Percentiles rank a stretch among this genome's conserved stretches.
Evolutionary conservation across 345 rosid species (phyloP).

Genomic region (Reutealis trisperma): DNA sequence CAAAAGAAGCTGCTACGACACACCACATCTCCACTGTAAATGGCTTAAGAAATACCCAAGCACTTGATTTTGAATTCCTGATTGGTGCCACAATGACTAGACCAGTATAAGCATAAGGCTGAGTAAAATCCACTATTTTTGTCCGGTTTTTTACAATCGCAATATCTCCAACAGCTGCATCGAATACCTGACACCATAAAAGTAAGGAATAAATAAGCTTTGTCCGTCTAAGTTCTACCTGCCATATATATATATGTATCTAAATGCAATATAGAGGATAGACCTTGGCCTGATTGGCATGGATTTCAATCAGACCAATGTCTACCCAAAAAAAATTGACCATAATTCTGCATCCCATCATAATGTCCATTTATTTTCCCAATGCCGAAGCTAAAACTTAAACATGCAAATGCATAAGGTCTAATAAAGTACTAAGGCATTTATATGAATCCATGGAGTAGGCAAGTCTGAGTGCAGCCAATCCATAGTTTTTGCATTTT

Average conservation of each 20-base stretch:
- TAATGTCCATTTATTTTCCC: neutral
- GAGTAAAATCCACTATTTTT: conserved; percentile 84
- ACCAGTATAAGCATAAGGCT: conserved; percentile 54
- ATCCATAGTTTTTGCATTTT: neutral
- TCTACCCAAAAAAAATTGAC: neutral
- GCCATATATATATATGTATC: conserved; percentile 1
- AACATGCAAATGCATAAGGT: neutral
- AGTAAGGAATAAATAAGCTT: conserved; percentile 3
- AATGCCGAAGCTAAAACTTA: neutral
- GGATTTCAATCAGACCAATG: conserved; percentile 9
- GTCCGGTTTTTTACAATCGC: conserved; percentile 74
- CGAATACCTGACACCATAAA: conserved; percentile 53
- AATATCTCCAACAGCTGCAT: conserved; percentile 86
- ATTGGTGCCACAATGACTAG: conserved; percentile 35
- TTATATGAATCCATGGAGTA: neutral
- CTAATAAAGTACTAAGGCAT: neutral
- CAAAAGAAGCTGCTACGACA: conserved; percentile 32
- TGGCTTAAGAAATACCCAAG: conserved; percentile 39
- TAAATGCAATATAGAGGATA: neutral
- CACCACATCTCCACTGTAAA: conserved; percentile 37
- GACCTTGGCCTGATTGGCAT: neutral
- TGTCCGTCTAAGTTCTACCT: neutral
- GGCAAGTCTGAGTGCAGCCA: neutral
- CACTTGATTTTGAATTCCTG: conserved; percentile 22
- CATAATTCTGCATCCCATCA: neutral